Conservation (phyloP, 2,329 filamentous ascomycete species). For the Alternaria gaisen region DNA sequence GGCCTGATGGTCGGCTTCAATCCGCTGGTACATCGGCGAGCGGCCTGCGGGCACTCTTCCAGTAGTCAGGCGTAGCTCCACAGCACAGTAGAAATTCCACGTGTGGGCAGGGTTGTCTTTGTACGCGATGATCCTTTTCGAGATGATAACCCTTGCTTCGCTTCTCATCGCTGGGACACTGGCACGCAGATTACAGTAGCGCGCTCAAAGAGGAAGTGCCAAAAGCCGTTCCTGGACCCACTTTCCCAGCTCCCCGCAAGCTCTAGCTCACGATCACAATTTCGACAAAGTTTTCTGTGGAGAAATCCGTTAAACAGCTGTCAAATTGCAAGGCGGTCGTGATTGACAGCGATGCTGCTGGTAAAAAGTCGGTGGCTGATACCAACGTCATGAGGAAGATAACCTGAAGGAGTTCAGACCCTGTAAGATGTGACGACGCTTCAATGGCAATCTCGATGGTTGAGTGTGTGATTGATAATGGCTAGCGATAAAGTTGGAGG, state of each 20-base stretch:
- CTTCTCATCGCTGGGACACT: conserved; percentile 47
- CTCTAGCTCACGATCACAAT: conserved; percentile 41
- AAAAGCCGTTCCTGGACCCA: conserved; percentile 41
- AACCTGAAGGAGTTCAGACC: conserved; percentile 5
- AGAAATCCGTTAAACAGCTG: conserved; percentile 30
- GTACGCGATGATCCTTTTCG: conserved; percentile 38
- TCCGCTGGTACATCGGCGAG: conserved; percentile 24
- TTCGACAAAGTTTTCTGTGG: conserved; percentile 43
- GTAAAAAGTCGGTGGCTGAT: conserved; percentile 5
- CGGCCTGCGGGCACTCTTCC: conserved; percentile 36
- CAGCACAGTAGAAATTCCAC: conserved; percentile 37
- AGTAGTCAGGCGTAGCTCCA: conserved; percentile 35
- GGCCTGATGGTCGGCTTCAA: conserved; percentile 17
- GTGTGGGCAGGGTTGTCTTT: conserved; percentile 47
- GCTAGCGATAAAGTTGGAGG: conserved; percentile 1
- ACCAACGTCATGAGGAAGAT: not conserved
- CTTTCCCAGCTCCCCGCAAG: conserved; percentile 52
- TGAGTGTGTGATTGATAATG: conserved; percentile 4
- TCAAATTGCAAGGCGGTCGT: conserved; percentile 24
- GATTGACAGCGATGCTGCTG: conserved; percentile 19
- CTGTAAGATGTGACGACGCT: conserved; percentile 7
- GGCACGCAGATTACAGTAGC: conserved; percentile 49
- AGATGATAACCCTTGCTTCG: conserved; percentile 43
- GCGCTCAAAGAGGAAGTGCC: conserved; percentile 32
- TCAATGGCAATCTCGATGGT: not conserved